Evolutionary conservation across 352 stramenopile species (phyloP).

Genomic region (Pythium volutum): DNA sequence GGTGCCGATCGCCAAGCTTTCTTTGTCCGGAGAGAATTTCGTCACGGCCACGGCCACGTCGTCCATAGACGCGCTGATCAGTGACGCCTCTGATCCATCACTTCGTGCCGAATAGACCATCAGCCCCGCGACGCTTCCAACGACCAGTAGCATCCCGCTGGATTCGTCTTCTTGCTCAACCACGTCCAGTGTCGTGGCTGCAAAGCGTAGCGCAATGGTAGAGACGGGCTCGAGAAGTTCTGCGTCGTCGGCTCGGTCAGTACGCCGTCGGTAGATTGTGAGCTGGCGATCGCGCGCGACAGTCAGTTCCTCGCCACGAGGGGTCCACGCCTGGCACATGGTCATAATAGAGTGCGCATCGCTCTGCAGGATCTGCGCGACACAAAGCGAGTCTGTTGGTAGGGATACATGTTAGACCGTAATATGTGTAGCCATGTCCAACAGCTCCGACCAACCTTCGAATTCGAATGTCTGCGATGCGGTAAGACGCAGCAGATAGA

Average conservation of each 20-base stretch:
- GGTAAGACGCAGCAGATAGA: constrained; percentile 40
- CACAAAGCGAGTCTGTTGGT: constrained; percentile 11
- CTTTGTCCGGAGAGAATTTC: constrained; percentile 34
- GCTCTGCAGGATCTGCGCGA: constrained; percentile 35
- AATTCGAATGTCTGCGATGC: background rate
- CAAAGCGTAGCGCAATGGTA: constrained; percentile 30
- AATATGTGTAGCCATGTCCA: constrained; percentile 8
- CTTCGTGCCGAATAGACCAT: background rate
- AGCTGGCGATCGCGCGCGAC: constrained; percentile 33
- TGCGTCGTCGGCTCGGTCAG: background rate
- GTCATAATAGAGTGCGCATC: constrained; percentile 20
- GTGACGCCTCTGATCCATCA: background rate
- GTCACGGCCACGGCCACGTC: constrained; percentile 41
- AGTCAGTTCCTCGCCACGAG: constrained; percentile 28
- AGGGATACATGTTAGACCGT: background rate
- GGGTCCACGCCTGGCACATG: constrained; percentile 58
- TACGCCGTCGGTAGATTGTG: constrained; percentile 32
- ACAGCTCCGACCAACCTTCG: constrained; percentile 3
- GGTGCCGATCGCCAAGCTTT: constrained; percentile 35
- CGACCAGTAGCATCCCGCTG: background rate
- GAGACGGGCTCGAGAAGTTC: constrained; percentile 18
- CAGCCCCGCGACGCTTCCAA: constrained; percentile 8
- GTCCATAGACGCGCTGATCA: background rate
- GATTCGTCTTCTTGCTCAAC: constrained; percentile 2
- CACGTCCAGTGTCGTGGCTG: constrained; percentile 37